These are phyloP conservation scores for Blakeslea trispora DNA, from an alignment of 371 early-diverging fungal genomes.

Conservation along the genomic window DNA sequence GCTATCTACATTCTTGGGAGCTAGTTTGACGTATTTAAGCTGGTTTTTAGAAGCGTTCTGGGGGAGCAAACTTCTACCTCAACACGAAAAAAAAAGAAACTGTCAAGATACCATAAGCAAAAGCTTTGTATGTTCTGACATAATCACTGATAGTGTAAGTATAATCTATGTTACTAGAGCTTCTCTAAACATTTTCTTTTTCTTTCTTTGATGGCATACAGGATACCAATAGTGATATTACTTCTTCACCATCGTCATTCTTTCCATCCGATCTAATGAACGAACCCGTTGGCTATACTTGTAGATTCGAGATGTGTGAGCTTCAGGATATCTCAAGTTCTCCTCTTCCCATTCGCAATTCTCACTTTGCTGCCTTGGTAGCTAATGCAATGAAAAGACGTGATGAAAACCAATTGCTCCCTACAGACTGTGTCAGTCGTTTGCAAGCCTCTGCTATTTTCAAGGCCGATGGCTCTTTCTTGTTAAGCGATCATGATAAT, in stretches of 20 bases:
- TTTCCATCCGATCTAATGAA: constrained; percentile 18
- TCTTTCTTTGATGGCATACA: constrained; percentile 20
- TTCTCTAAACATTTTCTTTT: constrained; percentile 12
- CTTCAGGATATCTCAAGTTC: constrained; percentile 4
- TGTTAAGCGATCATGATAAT: constrained; percentile 14
- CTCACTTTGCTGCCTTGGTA: constrained; percentile 16
- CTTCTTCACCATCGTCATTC: constrained; percentile 22
- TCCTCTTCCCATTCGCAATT: constrained; percentile 16
- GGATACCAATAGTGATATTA: constrained; percentile 13
- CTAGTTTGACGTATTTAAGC: constrained; percentile 9
- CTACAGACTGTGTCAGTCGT: constrained; percentile 11
- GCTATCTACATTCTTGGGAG: constrained; percentile 6
- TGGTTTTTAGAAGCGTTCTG: constrained; percentile 16
- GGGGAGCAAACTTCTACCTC: constrained; percentile 14
- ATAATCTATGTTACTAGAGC: constrained; percentile 14
- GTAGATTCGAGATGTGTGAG: constrained; percentile 12
- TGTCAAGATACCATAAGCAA: constrained; percentile 7
- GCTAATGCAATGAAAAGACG: constrained; percentile 11
- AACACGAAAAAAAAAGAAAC: constrained; percentile 17
- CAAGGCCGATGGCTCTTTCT: constrained; percentile 14
- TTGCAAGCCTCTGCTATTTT: constrained; percentile 15
- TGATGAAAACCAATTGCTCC: constrained; percentile 12
- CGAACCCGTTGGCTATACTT: constrained; percentile 14
- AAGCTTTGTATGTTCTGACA: constrained; percentile 18
- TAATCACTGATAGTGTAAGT: constrained; percentile 20